Evolutionary conservation across 345 rosid genomes (phyloP), one percentile per base, ranked within the genome.

Genomic region (Eucalyptus sideroxylon): DNA sequence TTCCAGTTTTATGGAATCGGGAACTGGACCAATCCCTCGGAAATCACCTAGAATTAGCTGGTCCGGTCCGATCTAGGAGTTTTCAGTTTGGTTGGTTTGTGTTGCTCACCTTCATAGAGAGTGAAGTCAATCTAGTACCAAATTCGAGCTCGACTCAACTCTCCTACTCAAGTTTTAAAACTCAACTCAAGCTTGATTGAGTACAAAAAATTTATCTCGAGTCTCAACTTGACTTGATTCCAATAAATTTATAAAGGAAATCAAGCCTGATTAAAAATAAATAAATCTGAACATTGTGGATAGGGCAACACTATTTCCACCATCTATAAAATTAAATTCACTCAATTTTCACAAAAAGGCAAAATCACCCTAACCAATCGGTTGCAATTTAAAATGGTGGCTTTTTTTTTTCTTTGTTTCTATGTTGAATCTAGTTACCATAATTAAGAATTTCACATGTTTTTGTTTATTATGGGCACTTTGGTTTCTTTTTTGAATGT

Each of bases 41-140:
- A 27, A 23, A 56, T 23, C 30, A 24, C 14, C 13, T 24, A 56
- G 6, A 56, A 56, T 56, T 56, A 26, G 14, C 0, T 23, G 1
- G 30, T 24, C 4, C 1, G 1, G 14, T 56, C 2, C 0, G 1
- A 26, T 24, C 30, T 56, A 24, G 14, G 62, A 26, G 27, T 23
- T 56, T 56, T 56, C 3, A 24, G 6, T 56, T 56, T 5, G 27
- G 12, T 56, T 0, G 6, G 30, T 56, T 1, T 1, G 0, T 56
- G 62, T 24, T 24, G 62, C 62, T 24, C 30, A 56, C 62, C 13
- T 26, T 26, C 21, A 62, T 30, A 30, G 16, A 27, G 31, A 62
- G 16, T n/a, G 77, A 65, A 65, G 77, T 65, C 77, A n/a, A 65
- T 65, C 37, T 6, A 7, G 21, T 15, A 65, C 37, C 11, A 65